phyloP scores from a whole-genome alignment of 768 basidiomycete species.

The Grammothele lineata region DNA sequence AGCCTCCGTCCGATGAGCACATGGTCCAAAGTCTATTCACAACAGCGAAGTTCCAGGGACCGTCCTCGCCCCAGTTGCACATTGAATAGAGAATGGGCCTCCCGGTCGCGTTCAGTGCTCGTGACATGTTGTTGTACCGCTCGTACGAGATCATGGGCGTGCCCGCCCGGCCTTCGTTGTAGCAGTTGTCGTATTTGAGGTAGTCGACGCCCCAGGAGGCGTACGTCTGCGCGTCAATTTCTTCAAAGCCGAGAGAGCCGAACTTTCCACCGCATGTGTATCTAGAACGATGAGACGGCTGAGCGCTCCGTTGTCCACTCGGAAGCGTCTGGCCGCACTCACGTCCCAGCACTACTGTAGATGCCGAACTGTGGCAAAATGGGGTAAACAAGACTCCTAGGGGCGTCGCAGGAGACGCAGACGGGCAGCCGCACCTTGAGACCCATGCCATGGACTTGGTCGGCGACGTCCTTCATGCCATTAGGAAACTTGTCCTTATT shows the following conservation, averaged over 20 bases:
- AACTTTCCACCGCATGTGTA: slow-evolving; percentile 34
- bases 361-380: slow-evolving; percentile 27
- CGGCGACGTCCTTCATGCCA: slow-evolving; percentile 27
- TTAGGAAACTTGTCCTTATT: slow-evolving; percentile 29
- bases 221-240: slow-evolving; percentile 38
- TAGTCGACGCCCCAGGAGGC: slow-evolving; percentile 37
- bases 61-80: slow-evolving; percentile 40
- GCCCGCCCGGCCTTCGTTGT: slow-evolving; percentile 34
- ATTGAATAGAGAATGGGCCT: slow-evolving; percentile 36
- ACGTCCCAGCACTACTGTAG: slow-evolving; percentile 33
- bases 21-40: slow-evolving; percentile 17
- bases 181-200: slow-evolving; percentile 39
- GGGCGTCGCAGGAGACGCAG: too few species aligned
- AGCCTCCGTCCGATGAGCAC: too few species aligned
- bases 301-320: too few species aligned
- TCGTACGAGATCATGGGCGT: slow-evolving; percentile 32
- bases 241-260: slow-evolving; percentile 37
- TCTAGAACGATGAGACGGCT: slow-evolving; percentile 9
- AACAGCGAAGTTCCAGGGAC: slow-evolving; percentile 36
- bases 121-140: slow-evolving; percentile 34
- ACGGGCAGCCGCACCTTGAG: slow-evolving; percentile 22
- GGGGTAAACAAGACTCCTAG: too few species aligned
- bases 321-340: too few species aligned
- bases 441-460: slow-evolving; percentile 30
- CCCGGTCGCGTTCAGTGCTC: slow-evolving; percentile 35